Conservation (phyloP, 2,329 filamentous ascomycete genomes). For the Cadophora sp. region DNA sequence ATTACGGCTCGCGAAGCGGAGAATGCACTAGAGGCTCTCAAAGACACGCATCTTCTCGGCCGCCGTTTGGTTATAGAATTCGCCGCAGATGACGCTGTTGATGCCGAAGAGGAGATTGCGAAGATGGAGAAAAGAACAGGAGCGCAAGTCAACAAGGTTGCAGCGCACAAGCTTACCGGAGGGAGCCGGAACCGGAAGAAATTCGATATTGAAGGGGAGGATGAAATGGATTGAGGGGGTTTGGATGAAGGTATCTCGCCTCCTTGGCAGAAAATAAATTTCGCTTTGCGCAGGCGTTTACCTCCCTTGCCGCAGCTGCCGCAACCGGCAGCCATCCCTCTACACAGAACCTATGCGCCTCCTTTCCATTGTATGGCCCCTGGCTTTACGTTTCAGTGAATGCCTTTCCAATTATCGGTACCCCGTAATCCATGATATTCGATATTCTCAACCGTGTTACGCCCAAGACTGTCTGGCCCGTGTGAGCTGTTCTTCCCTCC, state of each 20-base stretch:
- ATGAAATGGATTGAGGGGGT: constrained; percentile 46
- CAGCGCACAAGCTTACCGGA: constrained; percentile 85
- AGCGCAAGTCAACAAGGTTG: constrained; percentile 88
- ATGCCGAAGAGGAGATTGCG: constrained; percentile 94
- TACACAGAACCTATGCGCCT: constrained; percentile 18
- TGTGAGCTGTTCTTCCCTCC: constrained; percentile 17
- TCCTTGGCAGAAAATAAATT: constrained; percentile 18
- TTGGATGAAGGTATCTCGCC: constrained; percentile 19
- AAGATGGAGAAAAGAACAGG: constrained; percentile 98
- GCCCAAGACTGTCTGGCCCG: constrained; percentile 18
- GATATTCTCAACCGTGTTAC: constrained; percentile 19
- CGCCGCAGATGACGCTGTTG: constrained; percentile 84
- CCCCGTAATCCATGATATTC: constrained; percentile 15
- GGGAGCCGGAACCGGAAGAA: constrained; percentile 83
- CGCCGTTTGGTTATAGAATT: constrained; percentile 90
- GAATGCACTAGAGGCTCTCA: constrained; percentile 89
- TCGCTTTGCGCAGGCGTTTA: constrained; percentile 7
- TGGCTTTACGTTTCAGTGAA: constrained; percentile 8
- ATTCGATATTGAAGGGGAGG: constrained; percentile 81
- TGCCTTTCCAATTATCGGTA: constrained; percentile 11
- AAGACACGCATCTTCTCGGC: constrained; percentile 91
- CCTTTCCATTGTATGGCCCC: constrained; percentile 11
- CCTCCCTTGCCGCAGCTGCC: constrained; percentile 18
- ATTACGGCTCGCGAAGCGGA: constrained; percentile 86
- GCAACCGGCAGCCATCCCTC: constrained; percentile 20